These are phyloP conservation scores for Rhodosporidiobolus sp. DNA, from an alignment of 768 basidiomycete species.

Conservation along the genomic window DNA sequence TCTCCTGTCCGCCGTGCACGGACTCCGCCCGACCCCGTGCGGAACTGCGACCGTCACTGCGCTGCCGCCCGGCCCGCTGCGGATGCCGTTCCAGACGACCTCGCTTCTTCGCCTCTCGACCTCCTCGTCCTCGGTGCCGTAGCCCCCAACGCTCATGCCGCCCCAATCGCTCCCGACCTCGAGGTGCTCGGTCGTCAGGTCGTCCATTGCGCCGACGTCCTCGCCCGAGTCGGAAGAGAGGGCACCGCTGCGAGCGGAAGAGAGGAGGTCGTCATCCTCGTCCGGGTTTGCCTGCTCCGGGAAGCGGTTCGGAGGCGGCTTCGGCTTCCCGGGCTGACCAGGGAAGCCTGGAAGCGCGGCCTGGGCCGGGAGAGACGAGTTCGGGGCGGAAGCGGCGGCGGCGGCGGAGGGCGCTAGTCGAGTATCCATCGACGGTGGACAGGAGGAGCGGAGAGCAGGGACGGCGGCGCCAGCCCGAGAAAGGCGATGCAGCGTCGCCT, in stretches of 20 bases:
- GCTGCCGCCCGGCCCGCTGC: conserved; percentile 21
- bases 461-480: conserved; percentile 27
- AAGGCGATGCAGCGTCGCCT: conserved; percentile 42
- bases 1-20: conserved; percentile 2
- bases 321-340: not conserved
- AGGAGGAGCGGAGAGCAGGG: conserved; percentile 20
- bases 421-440: not conserved
- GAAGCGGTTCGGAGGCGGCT: conserved; percentile 35
- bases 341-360: not conserved
- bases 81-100: conserved; percentile 38
- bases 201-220: not conserved
- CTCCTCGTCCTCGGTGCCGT: conserved; percentile 32
- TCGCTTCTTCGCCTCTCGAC: conserved; percentile 16
- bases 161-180: conserved; percentile 36
- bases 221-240: not conserved
- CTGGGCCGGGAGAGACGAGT: not conserved
- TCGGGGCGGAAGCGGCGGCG: not conserved
- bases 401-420: not conserved
- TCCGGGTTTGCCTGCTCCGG: conserved; percentile 18
- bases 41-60: not conserved
- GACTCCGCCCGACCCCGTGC: conserved; percentile 16
- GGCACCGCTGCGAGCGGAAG: not conserved
- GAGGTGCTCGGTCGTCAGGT: conserved; percentile 3
- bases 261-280: conserved; percentile 8
- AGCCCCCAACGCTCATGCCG: conserved; percentile 25